phyloP scores from a whole-genome alignment of 176 grass and related monocot species.

The Eleusine indica region DNA sequence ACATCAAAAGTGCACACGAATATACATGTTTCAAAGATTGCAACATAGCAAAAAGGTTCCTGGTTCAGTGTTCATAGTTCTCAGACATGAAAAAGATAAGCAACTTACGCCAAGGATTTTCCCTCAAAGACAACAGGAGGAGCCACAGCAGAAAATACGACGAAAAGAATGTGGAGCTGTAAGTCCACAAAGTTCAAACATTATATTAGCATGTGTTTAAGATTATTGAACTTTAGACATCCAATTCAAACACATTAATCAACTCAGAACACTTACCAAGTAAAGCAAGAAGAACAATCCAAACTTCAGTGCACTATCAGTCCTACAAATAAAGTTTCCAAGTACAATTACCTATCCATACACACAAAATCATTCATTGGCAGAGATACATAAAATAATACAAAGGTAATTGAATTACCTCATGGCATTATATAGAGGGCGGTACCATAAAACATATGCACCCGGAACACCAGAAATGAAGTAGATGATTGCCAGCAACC shows the following conservation, averaged over 20 bases:
- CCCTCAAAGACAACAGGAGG: constrained; percentile 94
- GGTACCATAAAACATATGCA: constrained; percentile 97
- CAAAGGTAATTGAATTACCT: constrained; percentile 50
- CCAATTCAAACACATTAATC: constrained; percentile 17
- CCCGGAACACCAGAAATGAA: constrained; percentile 95
- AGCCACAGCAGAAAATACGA: constrained; percentile 86
- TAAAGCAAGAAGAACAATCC: constrained; percentile 98
- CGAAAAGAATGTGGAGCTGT: constrained; percentile 92
- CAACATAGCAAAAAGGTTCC: constrained; percentile 20
- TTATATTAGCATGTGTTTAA: background rate
- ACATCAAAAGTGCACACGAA: constrained; percentile 14
- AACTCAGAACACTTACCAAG: constrained; percentile 52
- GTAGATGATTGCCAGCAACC: constrained; percentile 97
- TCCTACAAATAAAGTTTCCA: constrained; percentile 65
- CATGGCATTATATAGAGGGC: constrained; percentile 97
- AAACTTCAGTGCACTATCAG: constrained; percentile 93
- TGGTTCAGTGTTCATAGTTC: background rate
- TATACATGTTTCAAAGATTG: background rate
- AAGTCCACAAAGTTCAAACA: constrained; percentile 15
- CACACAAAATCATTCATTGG: constrained; percentile 1
- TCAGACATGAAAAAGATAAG: background rate
- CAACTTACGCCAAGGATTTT: constrained; percentile 97
- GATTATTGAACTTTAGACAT: constrained; percentile 27
- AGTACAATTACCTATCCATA: constrained; percentile 31
- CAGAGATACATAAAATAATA: background rate